phyloP scores from a whole-genome alignment of 1,139 yeast genomes.

The Yamadazyma mexicana region DNA sequence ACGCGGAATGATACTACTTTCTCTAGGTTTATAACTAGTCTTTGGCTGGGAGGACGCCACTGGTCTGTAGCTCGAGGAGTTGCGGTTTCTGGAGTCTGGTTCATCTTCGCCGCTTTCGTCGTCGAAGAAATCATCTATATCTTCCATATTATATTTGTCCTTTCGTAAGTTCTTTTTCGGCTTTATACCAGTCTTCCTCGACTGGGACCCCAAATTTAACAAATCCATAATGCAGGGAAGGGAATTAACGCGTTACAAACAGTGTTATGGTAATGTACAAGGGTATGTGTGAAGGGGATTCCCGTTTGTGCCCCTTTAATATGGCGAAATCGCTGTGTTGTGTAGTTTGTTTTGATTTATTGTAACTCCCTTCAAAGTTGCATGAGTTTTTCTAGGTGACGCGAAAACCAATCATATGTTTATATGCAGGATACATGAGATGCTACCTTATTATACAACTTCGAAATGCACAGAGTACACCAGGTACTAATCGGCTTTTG shows the following conservation, averaged over 20 bases:
- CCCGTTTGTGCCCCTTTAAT: no score
- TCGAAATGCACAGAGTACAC: no score
- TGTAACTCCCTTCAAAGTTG: background rate
- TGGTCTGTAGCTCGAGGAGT: background rate
- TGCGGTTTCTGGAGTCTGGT: background rate
- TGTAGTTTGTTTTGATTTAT: constrained; percentile 4
- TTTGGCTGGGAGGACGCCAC: background rate
- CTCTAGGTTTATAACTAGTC: constrained; percentile 1
- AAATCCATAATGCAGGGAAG: constrained; percentile 37
- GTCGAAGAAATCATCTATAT: constrained; percentile 69
- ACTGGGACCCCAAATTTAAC: constrained; percentile 52
- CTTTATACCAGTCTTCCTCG: constrained; percentile 61
- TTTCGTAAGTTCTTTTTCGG: constrained; percentile 51
- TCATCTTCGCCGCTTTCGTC: constrained; percentile 7
- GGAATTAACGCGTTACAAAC: no score
- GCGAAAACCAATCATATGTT: constrained; percentile 1
- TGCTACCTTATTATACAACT: no score
- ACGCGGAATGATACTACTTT: constrained; percentile 24
- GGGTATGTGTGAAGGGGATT: no score
- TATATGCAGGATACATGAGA: constrained; percentile 1
- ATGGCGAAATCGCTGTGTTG: background rate
- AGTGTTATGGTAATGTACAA: no score
- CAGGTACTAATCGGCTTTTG: background rate
- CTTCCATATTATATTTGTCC: constrained; percentile 78
- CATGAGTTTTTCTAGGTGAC: background rate